Evolutionary conservation across 176 grass and related monocot genomes (phyloP), one percentile per base, ranked within the genome.

Genomic region (Cocos nucifera): DNA sequence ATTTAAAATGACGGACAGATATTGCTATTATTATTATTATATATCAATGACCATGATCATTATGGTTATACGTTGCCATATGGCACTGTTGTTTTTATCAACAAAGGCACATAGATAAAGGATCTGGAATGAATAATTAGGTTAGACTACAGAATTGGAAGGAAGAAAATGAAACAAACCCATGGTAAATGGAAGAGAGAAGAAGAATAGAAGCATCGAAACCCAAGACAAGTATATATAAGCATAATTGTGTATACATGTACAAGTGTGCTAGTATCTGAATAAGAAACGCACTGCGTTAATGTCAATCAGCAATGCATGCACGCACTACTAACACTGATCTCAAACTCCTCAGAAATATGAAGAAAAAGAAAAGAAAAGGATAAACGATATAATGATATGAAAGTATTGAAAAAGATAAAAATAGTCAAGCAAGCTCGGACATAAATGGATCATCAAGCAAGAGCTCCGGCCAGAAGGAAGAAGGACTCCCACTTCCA

Each of bases 391-490:
- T 27, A 32, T 44, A 14, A 44, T 12, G 35, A 44, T 44, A 44
- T 12, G 35, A 3, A 44, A 12, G 10, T 44, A 12, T 44, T 44
- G 6, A 44, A 23, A 8, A 74, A 50, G 17, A 25, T 49, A 22
- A 48, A 39, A 62, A 58, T 26, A 27, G 48, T 88, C 56, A 95
- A 73, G 83, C 67, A 80, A 89, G 85, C 69, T 95, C 81, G 60
- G 56, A 63, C 64, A 77, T 65, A 69, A 89, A 95, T 17, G 78
- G 65, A 28, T 82, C 78, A 19, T 95, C 86, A 22, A 74, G 69
- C 58, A 89, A 86, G 30, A 83, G 74, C 53, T 89, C 86, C 14
- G 90, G 86, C 90, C 86, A 95, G 12, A 63, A 25, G 18, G 67
- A 18, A 8, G 73, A 73, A 59, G 58, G 82, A 59, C 64, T 66